Percentiles rank a stretch among this genome's conserved stretches.
Conservation (phyloP, 495 filamentous ascomycete species). For the Apiosordaria backusii region DNA sequence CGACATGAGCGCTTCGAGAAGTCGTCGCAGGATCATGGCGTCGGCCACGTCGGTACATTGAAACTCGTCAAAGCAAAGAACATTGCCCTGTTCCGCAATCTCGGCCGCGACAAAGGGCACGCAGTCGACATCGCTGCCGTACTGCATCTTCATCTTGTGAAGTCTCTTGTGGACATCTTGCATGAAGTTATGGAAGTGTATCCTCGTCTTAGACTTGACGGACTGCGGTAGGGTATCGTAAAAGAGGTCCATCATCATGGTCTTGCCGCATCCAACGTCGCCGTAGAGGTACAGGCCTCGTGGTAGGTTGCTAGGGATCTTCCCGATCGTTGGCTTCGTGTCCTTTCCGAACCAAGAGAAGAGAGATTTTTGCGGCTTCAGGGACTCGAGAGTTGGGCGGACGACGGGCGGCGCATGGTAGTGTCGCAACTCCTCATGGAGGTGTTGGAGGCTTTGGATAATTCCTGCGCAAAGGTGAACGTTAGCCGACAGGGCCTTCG, state of each 20-base stretch:
- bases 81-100: constrained; percentile 78
- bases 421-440: constrained; percentile 75
- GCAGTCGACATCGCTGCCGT: constrained; percentile 88
- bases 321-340: constrained; percentile 31
- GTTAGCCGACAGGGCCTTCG: constrained; percentile 5
- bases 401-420: constrained; percentile 71
- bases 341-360: constrained; percentile 63
- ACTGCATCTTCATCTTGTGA: constrained; percentile 81
- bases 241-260: constrained; percentile 99
- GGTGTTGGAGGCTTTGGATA: constrained; percentile 79
- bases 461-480: constrained; percentile 54
- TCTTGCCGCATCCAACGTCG: constrained; percentile 97
- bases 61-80: constrained; percentile 98
- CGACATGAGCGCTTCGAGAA: constrained; percentile 85
- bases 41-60: constrained; percentile 98
- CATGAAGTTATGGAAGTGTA: constrained; percentile 99
- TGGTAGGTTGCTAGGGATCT: constrained; percentile 69
- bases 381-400: constrained; percentile 70
- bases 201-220: constrained; percentile 82
- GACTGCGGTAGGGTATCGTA: constrained; percentile 84
- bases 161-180: constrained; percentile 93
- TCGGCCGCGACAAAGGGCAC: constrained; percentile 90
- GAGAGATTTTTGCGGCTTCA: constrained; percentile 65
- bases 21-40: constrained; percentile 92
- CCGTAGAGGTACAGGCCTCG: constrained; percentile 94